Conservation (phyloP, 1,139 yeast genomes). For the Geotrichum carabidarum region DNA sequence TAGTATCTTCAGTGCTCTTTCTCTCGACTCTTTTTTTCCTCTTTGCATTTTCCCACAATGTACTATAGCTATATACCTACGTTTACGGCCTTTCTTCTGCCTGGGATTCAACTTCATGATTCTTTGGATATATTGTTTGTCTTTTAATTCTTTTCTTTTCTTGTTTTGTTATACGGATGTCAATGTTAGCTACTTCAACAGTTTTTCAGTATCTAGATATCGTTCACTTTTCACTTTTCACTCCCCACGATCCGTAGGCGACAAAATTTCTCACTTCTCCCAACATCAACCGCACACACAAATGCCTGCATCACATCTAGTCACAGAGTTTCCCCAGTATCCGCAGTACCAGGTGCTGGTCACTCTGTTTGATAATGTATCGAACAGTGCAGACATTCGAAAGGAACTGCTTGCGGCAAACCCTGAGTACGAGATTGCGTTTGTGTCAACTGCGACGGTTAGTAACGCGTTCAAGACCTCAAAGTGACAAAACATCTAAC, state of each 20-base stretch:
- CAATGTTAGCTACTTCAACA: neutral
- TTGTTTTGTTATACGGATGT: no score
- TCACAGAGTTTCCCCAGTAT: constrained; percentile 43
- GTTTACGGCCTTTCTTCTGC: neutral
- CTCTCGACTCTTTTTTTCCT: neutral
- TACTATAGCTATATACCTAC: neutral
- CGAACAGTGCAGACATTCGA: constrained; percentile 26
- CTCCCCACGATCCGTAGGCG: no score
- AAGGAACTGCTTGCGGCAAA: constrained; percentile 29
- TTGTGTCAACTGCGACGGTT: constrained; percentile 44
- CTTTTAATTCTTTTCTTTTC: no score
- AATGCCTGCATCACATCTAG: constrained; percentile 6
- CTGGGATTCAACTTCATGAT: neutral
- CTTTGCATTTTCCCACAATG: neutral
- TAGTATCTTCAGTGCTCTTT: neutral
- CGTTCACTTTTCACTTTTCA: no score
- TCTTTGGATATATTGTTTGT: neutral
- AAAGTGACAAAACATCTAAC: neutral
- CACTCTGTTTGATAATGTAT: constrained; percentile 42
- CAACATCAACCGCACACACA: neutral
- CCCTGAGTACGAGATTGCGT: constrained; percentile 43
- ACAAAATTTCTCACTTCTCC: neutral
- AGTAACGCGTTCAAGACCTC: neutral
- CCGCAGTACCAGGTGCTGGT: constrained; percentile 38
- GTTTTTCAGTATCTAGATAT: neutral